Evolutionary conservation across 2,329 filamentous ascomycete genomes (phyloP), one percentile per base, ranked within the genome.

Genomic region (Botryosphaeria dothidea): DNA sequence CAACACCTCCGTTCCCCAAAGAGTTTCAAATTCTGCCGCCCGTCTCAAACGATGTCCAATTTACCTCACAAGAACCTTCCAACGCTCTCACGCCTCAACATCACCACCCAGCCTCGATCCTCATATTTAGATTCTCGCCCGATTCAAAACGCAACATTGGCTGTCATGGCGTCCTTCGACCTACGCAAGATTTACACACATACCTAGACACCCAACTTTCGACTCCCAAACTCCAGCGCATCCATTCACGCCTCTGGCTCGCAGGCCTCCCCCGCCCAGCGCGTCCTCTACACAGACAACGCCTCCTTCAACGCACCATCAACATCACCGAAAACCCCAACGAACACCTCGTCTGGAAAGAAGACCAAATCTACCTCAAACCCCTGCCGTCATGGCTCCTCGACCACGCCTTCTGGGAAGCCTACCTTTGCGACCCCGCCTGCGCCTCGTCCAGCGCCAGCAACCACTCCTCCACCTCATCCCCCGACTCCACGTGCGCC

Each of bases 381-480:
- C 75, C 75, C 1, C 67, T 78, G 8, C 71, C 74, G 2, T 74
- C 75, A 27, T 77, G 71, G 58, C 68, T 77, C 21, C 67, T 78
- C 15, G 67, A 64, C 63, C 52, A 71, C 27, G 60, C 70, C 1
- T 78, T 78, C 67, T 78, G 75, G 75, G 17, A 46, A 51, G 21
- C 38, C 2, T 13, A 41, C 38, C 38, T 41, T 13, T 41, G 38
- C 38, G 17, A 34, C 31, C 31, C 31, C 17, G 15, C 9, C 38
- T 1, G 38, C 11, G 5, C n/a, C n/a, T n/a, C n/a, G 38, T 13
- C 38, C 9, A 1, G 38, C 31, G 2, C 31, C 31, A 34, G 15
- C 38, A 7, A 41, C 38, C 11, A 49, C 69, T n/a, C n/a, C 3
- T 49, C 75, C 36, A 61, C 76, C 19, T 58, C 41, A 27, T 31